phyloP scores from a whole-genome alignment of 345 rosid species.

The Atalantia buxifolia region DNA sequence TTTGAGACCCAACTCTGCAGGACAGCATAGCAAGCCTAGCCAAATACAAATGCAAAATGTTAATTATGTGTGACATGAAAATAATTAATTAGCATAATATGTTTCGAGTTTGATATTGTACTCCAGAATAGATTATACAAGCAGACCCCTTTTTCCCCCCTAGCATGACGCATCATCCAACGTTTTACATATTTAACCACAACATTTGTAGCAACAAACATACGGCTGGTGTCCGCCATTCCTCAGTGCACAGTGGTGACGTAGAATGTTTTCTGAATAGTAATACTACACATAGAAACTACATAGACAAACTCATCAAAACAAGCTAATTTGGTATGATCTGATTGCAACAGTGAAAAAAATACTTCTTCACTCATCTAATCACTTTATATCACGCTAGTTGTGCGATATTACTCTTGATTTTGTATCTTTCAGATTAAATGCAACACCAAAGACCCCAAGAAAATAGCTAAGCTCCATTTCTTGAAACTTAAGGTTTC shows the following conservation, averaged over 20 bases:
- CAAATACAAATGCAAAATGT: slow-evolving; percentile 15
- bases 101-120: neutral
- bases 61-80: neutral
- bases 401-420: neutral
- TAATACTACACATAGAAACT: neutral
- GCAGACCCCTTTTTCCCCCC: neutral
- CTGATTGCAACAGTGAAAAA: neutral
- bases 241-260: neutral
- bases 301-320: neutral
- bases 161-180: no score
- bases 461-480: neutral
- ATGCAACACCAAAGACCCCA: neutral
- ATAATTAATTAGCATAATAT: neutral
- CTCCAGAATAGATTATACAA: neutral
- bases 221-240: neutral
- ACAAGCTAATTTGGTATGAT: neutral
- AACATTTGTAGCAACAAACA: neutral
- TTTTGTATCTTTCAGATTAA: neutral
- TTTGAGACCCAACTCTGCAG: slow-evolving; percentile 88
- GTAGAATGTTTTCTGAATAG: neutral
- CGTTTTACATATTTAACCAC: neutral
- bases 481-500: neutral
- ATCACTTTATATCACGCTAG: neutral
- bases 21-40: slow-evolving; percentile 82
- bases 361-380: neutral